These are phyloP conservation scores for Schizonepeta tenuifolia DNA, from an alignment of 257 asterid genomes.

Conservation along the genomic window DNA sequence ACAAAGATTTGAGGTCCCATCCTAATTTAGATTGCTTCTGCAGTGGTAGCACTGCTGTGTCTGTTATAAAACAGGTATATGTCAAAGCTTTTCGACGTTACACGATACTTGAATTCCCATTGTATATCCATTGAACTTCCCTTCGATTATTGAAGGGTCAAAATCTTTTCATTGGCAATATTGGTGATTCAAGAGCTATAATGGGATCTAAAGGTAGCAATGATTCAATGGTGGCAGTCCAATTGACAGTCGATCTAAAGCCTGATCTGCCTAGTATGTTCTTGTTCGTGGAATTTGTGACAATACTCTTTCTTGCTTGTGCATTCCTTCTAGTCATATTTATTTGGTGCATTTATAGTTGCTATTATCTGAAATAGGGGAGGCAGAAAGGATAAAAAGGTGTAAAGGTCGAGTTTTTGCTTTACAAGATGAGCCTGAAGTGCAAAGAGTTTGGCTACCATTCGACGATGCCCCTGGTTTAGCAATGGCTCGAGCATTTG, in stretches of 20 bases:
- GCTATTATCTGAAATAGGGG: constrained; percentile 53
- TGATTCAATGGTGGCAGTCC: constrained; percentile 79
- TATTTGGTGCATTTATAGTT: not conserved
- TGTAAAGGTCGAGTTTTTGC: constrained; percentile 98
- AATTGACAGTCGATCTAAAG: constrained; percentile 95
- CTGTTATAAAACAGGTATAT: constrained; percentile 78
- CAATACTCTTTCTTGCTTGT: not conserved
- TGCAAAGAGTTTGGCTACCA: constrained; percentile 96
- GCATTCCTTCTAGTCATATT: not conserved
- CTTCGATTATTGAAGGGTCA: constrained; percentile 57
- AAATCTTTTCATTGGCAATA: constrained; percentile 82
- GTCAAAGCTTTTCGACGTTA: not conserved
- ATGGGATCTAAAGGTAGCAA: constrained; percentile 79
- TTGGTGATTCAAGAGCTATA: constrained; percentile 97
- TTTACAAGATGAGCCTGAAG: constrained; percentile 98
- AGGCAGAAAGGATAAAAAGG: constrained; percentile 95
- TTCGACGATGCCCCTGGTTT: constrained; percentile 98
- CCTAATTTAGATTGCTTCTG: constrained; percentile 95
- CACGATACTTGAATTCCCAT: constrained; percentile 9
- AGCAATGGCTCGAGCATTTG: constrained; percentile 99
- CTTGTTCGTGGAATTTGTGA: not conserved
- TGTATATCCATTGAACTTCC: constrained; percentile 12
- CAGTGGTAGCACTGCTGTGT: constrained; percentile 98
- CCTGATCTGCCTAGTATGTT: constrained; percentile 92
- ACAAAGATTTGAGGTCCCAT: constrained; percentile 86